Conservation (phyloP, 169 alveolate genomes). For the Plasmodium relictum region DNA sequence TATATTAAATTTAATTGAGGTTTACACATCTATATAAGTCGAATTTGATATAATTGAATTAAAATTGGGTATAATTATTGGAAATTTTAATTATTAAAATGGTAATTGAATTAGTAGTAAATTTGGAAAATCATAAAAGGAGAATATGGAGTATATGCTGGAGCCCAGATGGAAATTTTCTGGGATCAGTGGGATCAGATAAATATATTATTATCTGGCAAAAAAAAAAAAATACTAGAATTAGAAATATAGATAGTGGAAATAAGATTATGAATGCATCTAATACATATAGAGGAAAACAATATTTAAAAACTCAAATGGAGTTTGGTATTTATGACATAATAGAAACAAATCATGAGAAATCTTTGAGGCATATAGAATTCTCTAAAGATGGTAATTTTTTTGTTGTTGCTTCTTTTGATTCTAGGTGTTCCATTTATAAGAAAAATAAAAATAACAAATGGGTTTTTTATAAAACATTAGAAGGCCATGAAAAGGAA, state of each 20-base stretch:
- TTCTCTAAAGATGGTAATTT: constrained; percentile 83
- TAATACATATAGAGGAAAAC: not conserved
- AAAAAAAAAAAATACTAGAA: constrained; percentile 26
- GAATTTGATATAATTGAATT: too few species aligned
- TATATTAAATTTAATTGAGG: too few species aligned
- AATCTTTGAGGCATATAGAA: constrained; percentile 82
- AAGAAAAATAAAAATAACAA: constrained; percentile 38
- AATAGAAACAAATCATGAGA: constrained; percentile 81
- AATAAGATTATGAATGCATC: constrained; percentile 4
- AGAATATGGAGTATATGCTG: constrained; percentile 72
- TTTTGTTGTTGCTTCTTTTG: constrained; percentile 85
- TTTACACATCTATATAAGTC: too few species aligned
- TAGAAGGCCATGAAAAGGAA: constrained; percentile 88
- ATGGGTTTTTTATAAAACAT: constrained; percentile 79
- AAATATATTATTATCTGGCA: constrained; percentile 63
- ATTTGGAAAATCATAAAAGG: constrained; percentile 68
- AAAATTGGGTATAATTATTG: too few species aligned
- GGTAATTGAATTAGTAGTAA: constrained; percentile 42
- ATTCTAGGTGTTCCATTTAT: constrained; percentile 79
- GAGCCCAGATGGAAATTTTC: constrained; percentile 73
- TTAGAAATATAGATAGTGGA: not conserved
- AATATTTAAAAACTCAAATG: not conserved
- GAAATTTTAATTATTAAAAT: not conserved
- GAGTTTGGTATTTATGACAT: constrained; percentile 65
- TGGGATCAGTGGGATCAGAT: constrained; percentile 69